phyloP scores from a whole-genome alignment of 116 monocot species.

The Posidonia oceanica region DNA sequence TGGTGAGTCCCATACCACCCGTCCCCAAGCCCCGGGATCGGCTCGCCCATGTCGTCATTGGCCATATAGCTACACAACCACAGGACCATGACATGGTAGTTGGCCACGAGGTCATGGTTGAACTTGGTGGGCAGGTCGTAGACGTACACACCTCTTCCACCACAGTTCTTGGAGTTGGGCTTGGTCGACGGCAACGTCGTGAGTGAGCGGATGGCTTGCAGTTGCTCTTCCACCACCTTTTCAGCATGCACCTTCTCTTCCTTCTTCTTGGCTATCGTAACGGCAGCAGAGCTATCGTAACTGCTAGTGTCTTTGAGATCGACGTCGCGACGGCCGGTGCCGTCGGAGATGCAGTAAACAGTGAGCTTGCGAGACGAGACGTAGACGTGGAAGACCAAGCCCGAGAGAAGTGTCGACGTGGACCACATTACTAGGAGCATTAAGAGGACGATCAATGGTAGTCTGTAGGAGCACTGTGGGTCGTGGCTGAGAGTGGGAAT shows the following conservation, averaged over 20 bases:
- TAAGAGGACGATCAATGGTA: constrained; percentile 12
- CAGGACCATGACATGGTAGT: constrained; percentile 1
- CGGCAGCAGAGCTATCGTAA: neutral
- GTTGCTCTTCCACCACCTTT: constrained; percentile 13
- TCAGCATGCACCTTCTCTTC: too few species aligned
- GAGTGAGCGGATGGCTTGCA: constrained; percentile 16
- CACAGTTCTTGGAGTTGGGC: too few species aligned
- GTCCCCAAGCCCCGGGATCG: too few species aligned
- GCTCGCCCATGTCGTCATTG: too few species aligned
- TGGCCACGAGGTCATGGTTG: constrained; percentile 29
- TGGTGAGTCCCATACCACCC: too few species aligned
- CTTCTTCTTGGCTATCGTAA: too few species aligned
- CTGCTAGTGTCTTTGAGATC: neutral
- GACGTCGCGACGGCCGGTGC: neutral
- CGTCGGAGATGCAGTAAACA: constrained; percentile 36
- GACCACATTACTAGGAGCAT: constrained; percentile 22
- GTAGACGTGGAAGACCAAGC: constrained; percentile 31
- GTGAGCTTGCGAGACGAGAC: too few species aligned
- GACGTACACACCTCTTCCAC: too few species aligned
- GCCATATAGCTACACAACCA: too few species aligned
- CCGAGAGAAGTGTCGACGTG: too few species aligned
- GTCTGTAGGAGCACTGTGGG: too few species aligned
- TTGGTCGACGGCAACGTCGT: constrained; percentile 16
- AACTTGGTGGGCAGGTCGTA: constrained; percentile 19
- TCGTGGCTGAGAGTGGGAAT: too few species aligned